Percentiles rank a stretch among this genome's conserved stretches.
Conservation (phyloP, 805 yeast genomes). For the Isabelozyma heimii region DNA sequence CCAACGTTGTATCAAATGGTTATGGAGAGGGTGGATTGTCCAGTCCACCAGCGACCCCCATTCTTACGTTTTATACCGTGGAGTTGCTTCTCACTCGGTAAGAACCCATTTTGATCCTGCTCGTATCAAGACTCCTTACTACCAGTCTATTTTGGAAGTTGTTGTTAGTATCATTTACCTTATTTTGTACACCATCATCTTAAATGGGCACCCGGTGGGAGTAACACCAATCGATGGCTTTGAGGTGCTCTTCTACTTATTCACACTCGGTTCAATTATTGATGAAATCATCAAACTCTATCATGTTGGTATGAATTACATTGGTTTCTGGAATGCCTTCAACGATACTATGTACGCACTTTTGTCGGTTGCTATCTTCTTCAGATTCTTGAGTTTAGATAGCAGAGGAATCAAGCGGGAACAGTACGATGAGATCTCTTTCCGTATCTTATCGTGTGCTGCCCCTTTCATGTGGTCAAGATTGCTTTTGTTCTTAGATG, state of each 20-base stretch:
- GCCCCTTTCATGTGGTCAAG: slow-evolving; percentile 89
- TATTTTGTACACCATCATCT: slow-evolving; percentile 56
- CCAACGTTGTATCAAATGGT: slow-evolving; percentile 83
- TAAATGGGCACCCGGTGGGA: slow-evolving; percentile 53
- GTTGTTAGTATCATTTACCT: slow-evolving; percentile 63
- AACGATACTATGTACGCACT: slow-evolving; percentile 67
- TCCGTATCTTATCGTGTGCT: slow-evolving; percentile 70
- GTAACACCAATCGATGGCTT: slow-evolving; percentile 32
- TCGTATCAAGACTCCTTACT: slow-evolving; percentile 78
- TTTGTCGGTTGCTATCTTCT: slow-evolving; percentile 48
- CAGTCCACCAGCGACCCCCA: slow-evolving; percentile 70
- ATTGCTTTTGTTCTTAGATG: slow-evolving; percentile 70
- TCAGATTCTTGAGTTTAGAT: slow-evolving; percentile 48
- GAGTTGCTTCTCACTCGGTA: slow-evolving; percentile 53
- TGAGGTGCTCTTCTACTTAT: slow-evolving; percentile 60
- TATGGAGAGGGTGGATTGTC: slow-evolving; percentile 92
- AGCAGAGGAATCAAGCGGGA: slow-evolving; percentile 18
- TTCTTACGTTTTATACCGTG: slow-evolving; percentile 63
- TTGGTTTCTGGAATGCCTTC: slow-evolving; percentile 78
- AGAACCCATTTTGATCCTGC: slow-evolving; percentile 74
- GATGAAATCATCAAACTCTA: slow-evolving; percentile 73
- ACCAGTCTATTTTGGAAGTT: slow-evolving; percentile 75
- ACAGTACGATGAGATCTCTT: slow-evolving; percentile 55
- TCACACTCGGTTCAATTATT: slow-evolving; percentile 61
- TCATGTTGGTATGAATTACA: slow-evolving; percentile 69